Conservation (phyloP, 208 protist genomes). For the Leishmania amazonensis region DNA sequence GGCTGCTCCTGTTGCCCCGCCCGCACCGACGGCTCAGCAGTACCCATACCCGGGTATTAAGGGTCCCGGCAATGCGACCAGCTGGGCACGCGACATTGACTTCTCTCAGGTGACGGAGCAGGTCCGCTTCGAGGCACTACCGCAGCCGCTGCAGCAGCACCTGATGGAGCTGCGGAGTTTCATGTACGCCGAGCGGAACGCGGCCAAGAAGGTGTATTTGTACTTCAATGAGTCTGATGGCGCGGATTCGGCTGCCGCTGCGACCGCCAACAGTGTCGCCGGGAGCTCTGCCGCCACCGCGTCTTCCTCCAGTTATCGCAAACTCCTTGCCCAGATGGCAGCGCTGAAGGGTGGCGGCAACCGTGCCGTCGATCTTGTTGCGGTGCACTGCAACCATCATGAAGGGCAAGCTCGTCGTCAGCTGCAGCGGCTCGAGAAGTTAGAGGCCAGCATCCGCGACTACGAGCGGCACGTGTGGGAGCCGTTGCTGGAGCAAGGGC, state of each 20-base stretch:
- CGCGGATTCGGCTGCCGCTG: not conserved
- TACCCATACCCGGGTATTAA: conserved; percentile 72
- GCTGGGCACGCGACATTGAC: conserved; percentile 65
- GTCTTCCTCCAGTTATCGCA: conserved; percentile 39
- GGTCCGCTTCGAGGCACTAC: conserved; percentile 68
- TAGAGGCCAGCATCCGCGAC: conserved; percentile 55
- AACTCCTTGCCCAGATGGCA: conserved; percentile 29
- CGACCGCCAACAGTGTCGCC: not conserved
- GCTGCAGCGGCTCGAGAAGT: conserved; percentile 47
- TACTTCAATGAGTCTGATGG: conserved; percentile 56
- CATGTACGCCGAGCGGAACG: conserved; percentile 66
- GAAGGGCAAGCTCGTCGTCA: conserved; percentile 56
- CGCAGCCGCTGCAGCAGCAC: conserved; percentile 70
- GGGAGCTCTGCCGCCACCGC: not conserved
- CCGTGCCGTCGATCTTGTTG: conserved; percentile 54
- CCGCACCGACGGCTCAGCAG: conserved; percentile 33
- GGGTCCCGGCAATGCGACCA: conserved; percentile 63
- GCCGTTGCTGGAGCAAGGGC: conserved; percentile 55
- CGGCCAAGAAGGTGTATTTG: conserved; percentile 48
- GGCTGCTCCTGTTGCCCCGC: conserved; percentile 5
- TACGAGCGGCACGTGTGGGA: conserved; percentile 72
- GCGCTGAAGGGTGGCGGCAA: conserved; percentile 37
- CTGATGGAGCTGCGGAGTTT: conserved; percentile 79
- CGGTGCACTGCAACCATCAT: conserved; percentile 62
- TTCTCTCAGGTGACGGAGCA: conserved; percentile 75